Evolutionary conservation across 2,329 filamentous ascomycete species (phyloP), one percentile per base, ranked within the genome.

Genomic region (Acarospora socialis): DNA sequence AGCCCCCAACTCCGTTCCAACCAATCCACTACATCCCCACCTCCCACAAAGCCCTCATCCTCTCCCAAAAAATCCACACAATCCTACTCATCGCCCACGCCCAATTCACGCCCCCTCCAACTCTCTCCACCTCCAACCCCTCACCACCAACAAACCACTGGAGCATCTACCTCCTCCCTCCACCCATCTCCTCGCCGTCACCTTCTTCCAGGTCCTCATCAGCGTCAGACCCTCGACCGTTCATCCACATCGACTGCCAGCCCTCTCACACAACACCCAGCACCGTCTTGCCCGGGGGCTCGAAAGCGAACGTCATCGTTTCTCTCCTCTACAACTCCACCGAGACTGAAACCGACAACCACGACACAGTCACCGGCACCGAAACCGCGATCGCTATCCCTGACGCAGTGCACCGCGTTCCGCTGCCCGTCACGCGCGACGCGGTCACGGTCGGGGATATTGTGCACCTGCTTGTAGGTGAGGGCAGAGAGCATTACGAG

Each of bases 181-280:
- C 45, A 22, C 37, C 43, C 3, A 43, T 36, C 28, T 51, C 44
- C n/a, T n/a, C n/a, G n/a, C n/a, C n/a, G n/a, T n/a, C n/a, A n/a
- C n/a, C n/a, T n/a, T n/a, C n/a, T n/a, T n/a, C n/a, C n/a, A n/a
- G n/a, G n/a, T n/a, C n/a, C n/a, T n/a, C n/a, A n/a, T n/a, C n/a
- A n/a, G n/a, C n/a, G n/a, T n/a, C n/a, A n/a, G n/a, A n/a, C n/a
- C n/a, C n/a, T n/a, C n/a, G n/a, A n/a, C n/a, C n/a, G n/a, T n/a
- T n/a, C 4, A 43, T 48, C 14, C 44, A 41, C 7, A 42, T 46
- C 20, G 46, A 52, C 39, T 47, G 46, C 9, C 40, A 41, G 16
- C 39, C 36, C 2, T 46, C 27, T 20, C 41, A 42, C 30, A 33
- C 16, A 4, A 17, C 40, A 17, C 42, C 40, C 2, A 45, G 38